Percentiles rank a stretch among this genome's conserved stretches.
Evolutionary conservation across 345 rosid species (phyloP).

Genomic region (Citrus hindsii): DNA sequence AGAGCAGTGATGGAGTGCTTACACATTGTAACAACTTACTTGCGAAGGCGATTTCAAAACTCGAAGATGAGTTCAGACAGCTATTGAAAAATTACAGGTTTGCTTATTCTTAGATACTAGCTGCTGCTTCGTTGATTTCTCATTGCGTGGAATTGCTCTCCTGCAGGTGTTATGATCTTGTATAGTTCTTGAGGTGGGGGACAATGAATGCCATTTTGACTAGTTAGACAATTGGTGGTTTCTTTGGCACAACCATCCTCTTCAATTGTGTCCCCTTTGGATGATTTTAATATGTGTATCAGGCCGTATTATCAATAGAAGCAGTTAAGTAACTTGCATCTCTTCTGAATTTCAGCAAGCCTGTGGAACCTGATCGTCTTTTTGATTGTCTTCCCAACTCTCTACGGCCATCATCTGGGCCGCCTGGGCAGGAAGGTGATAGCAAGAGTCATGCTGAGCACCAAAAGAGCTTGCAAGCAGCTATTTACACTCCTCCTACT

Average conservation of each 20-base stretch:
- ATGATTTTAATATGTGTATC: background rate
- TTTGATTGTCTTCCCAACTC: conserved; percentile 82
- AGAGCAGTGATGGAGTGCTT: conserved; percentile 59
- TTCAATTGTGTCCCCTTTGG: background rate
- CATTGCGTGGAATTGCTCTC: background rate
- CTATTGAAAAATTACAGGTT: conserved; percentile 84
- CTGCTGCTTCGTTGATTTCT: background rate
- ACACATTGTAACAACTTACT: conserved; percentile 69
- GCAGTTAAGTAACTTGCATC: conserved; percentile 1
- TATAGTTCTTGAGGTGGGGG: background rate
- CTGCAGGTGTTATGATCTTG: background rate
- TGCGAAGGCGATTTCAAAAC: conserved; percentile 75
- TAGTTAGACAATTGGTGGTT: background rate
- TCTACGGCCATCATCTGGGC: conserved; percentile 59
- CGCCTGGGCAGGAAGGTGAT: conserved; percentile 38
- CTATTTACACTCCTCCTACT: conserved; percentile 64
- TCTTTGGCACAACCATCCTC: background rate
- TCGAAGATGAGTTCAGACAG: conserved; percentile 87
- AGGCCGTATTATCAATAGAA: background rate
- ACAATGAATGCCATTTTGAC: background rate
- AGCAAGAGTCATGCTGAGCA: conserved; percentile 44
- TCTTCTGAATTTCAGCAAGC: conserved; percentile 59
- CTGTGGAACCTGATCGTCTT: conserved; percentile 87
- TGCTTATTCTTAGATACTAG: background rate
- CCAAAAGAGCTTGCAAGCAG: conserved; percentile 54